Base-by-base conservation (phyloP, 768 basidiomycete genomes). In the Lentinula sp. region DNA sequence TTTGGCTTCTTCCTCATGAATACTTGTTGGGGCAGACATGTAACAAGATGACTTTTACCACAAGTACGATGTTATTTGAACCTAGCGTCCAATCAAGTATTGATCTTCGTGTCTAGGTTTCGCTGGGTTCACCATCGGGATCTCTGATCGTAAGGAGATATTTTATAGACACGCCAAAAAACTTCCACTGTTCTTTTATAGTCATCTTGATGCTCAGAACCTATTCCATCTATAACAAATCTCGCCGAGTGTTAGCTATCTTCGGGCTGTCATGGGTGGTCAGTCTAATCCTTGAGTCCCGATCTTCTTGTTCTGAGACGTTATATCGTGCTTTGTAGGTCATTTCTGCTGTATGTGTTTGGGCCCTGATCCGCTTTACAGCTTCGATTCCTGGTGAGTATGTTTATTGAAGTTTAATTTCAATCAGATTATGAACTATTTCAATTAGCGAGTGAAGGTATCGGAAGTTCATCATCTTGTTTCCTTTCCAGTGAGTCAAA, bases 131-230 rank as follows among this genome's bases (percentile, higher is more conserved):
- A 39, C 13, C 8, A 56, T 56, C 16, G 55, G 55, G 7, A 28
- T 56, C 4, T 37, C 55, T 28, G 41, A 56, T 5, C 55, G 55
- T 56, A 23, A 56, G 41, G 10, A 43, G 8, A 20, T 20, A 16
- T 41, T 3, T n/a, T 2, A 5, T 4, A 7, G n/a, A 45, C 13
- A 15, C 12, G 18, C 16, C 18, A 9, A 46, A 20, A 20, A n/a
- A 45, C 43, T 41, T 18, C 6, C 12, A 23, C 20, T 46, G 15
- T 54, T 18, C n/a, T 41, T 39, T 54, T 23, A 16, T 6, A 56
- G 55, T 56, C 23, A 56, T 56, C 20, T 20, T 56, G 39, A 56
- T 56, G 55, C 55, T 56, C 32, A 18, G 55, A 32, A 56, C 55
- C 3, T 56, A 56, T 32, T 56, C 55, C 8, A 56, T 56, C 42